Conservation (phyloP, 495 filamentous ascomycete genomes). For the Tuber calosporum region DNA sequence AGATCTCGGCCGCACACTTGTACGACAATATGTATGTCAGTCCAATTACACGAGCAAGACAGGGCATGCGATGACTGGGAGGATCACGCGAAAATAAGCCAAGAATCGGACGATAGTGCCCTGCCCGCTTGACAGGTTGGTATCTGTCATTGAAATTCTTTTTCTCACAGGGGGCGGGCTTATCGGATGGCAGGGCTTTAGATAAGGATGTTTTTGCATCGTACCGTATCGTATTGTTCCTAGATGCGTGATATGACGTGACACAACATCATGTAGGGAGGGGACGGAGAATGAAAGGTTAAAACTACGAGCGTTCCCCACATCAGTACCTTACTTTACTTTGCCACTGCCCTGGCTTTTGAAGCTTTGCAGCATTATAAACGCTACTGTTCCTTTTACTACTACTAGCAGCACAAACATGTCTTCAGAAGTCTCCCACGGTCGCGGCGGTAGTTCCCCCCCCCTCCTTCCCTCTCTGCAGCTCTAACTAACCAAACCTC, state of each 20-base stretch:
- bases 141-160: constrained; percentile 1
- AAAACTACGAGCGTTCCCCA: background rate
- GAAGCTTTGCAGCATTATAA: background rate
- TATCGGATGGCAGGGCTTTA: background rate
- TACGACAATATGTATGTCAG: background rate
- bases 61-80: background rate
- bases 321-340: background rate
- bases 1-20: background rate
- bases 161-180: background rate
- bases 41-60: background rate
- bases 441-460: constrained; percentile 33
- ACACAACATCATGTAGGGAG: too few species aligned
- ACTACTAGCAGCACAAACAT: constrained; percentile 3
- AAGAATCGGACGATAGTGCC: background rate
- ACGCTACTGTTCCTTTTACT: background rate
- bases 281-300: background rate
- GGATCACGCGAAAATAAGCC: background rate
- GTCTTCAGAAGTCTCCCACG: constrained; percentile 32
- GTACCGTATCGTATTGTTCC: background rate
- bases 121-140: background rate
- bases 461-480: background rate
- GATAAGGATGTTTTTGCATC: background rate
- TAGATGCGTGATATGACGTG: background rate
- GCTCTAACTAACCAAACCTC: background rate
- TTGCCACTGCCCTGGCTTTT: background rate